Percentiles rank a stretch among this genome's conserved stretches.
These are phyloP conservation scores for Xanthoparmelia taractica DNA, from an alignment of 495 filamentous ascomycete species.

Conservation along the genomic window DNA sequence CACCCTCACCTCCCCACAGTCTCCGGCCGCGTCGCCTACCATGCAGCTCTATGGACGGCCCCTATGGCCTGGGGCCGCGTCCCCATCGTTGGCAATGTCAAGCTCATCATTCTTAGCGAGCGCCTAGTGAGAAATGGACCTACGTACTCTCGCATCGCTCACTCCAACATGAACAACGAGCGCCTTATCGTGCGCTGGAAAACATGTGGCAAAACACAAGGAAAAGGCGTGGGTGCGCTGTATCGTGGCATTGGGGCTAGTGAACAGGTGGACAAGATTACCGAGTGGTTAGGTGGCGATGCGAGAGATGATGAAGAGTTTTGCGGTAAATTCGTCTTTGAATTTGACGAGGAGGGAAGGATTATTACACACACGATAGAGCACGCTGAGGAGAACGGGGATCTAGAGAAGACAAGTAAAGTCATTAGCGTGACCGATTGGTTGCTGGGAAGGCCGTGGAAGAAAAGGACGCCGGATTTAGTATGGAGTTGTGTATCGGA, in stretches of 20 bases:
- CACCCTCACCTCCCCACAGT: constrained; percentile 93
- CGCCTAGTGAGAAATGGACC: constrained; percentile 58
- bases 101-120: constrained; percentile 77
- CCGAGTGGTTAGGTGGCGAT: constrained; percentile 38
- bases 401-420: constrained; percentile 60
- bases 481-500: constrained; percentile 32
- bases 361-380: constrained; percentile 86
- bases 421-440: constrained; percentile 85
- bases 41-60: constrained; percentile 87
- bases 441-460: constrained; percentile 59
- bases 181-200: constrained; percentile 84
- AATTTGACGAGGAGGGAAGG: constrained; percentile 84
- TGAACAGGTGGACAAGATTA: constrained; percentile 45
- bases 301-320: constrained; percentile 50
- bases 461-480: constrained; percentile 38
- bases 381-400: constrained; percentile 71
- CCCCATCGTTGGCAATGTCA: constrained; percentile 80
- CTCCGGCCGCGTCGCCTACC: constrained; percentile 80
- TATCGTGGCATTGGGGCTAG: constrained; percentile 35
- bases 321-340: constrained; percentile 83
- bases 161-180: constrained; percentile 45
- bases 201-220: constrained; percentile 48
- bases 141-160: constrained; percentile 27
- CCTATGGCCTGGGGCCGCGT: constrained; percentile 92
- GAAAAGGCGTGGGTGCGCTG: constrained; percentile 33